phyloP scores from a whole-genome alignment of 2,329 filamentous ascomycete species.

The Colletotrichum magnum region DNA sequence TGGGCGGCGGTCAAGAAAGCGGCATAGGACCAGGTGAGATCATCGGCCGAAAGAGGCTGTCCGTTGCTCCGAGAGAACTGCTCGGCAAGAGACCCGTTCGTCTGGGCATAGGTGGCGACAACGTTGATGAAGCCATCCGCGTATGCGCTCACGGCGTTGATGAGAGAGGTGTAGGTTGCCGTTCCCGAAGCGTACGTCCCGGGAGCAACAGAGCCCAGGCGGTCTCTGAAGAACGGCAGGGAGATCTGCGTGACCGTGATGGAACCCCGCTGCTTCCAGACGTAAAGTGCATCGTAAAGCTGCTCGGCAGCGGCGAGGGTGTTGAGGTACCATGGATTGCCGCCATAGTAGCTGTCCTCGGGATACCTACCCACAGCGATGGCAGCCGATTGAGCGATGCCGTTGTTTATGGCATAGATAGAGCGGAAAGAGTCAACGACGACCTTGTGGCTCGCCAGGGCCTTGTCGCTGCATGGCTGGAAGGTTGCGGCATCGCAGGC shows the following conservation, averaged over 20 bases:
- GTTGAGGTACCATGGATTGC: conserved; percentile 86
- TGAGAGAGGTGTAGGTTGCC: conserved; percentile 66
- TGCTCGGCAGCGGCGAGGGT: conserved; percentile 85
- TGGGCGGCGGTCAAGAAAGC: conserved; percentile 75
- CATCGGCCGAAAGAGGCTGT: conserved; percentile 71
- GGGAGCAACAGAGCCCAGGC: conserved; percentile 68
- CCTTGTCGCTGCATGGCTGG: conserved; percentile 80
- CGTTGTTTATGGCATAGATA: conserved; percentile 78
- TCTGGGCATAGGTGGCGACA: conserved; percentile 72
- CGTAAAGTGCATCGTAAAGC: conserved; percentile 81
- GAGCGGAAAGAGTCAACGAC: conserved; percentile 82
- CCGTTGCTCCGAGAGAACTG: conserved; percentile 72
- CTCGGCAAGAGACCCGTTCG: conserved; percentile 76
- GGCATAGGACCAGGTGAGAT: conserved; percentile 83
- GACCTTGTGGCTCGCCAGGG: conserved; percentile 82
- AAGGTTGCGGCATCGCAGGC: conserved; percentile 80
- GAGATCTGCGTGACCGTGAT: conserved; percentile 76
- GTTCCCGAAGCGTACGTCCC: conserved; percentile 73
- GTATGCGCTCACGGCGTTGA: conserved; percentile 69
- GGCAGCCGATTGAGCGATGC: conserved; percentile 71
- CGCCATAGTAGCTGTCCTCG: conserved; percentile 81
- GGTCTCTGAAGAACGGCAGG: conserved; percentile 78
- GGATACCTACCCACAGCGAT: conserved; percentile 77
- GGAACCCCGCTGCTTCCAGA: conserved; percentile 75
- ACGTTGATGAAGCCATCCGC: conserved; percentile 74